Evolutionary conservation across 805 yeast species (phyloP).

Genomic region (Metschnikowia sp.): DNA sequence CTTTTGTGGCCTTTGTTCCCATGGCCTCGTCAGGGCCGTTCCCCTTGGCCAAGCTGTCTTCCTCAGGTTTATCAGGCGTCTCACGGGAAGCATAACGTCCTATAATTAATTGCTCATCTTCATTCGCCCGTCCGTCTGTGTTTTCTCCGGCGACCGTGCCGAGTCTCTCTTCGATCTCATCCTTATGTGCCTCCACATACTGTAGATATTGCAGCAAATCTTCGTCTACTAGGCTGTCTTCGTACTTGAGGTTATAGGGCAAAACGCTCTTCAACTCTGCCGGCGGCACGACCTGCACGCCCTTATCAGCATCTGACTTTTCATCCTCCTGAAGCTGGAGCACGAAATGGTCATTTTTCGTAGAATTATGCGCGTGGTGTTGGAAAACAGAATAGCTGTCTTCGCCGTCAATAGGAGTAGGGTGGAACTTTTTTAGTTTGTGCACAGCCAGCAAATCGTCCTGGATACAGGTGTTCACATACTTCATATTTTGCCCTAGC

Average conservation of each 20-base stretch:
- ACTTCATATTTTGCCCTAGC: constrained; percentile 38
- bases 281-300: constrained; percentile 19
- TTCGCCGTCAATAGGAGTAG: constrained; percentile 17
- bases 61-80: too few relatives aligned
- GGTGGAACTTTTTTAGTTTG: constrained; percentile 28
- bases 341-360: constrained; percentile 31
- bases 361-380: constrained; percentile 23
- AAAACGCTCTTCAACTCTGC: constrained; percentile 21
- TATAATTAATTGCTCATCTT: neutral
- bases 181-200: constrained; percentile 12
- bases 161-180: constrained; percentile 11
- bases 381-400: constrained; percentile 18
- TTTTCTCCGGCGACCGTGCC: neutral
- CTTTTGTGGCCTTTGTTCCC: too few relatives aligned
- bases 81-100: too few relatives aligned
- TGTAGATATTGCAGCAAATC: constrained; percentile 24
- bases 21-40: too few relatives aligned
- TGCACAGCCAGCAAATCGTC: constrained; percentile 27
- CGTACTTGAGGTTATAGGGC: constrained; percentile 34
- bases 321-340: constrained; percentile 24
- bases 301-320: constrained; percentile 6
- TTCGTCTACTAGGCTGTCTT: constrained; percentile 23
- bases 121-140: neutral
- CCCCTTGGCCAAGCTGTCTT: too few relatives aligned
- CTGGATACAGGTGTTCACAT: constrained; percentile 27